Evolutionary conservation across 2,329 filamentous ascomycete genomes (phyloP), one percentile per base, ranked within the genome.

Genomic region (Gyromitra esculenta): DNA sequence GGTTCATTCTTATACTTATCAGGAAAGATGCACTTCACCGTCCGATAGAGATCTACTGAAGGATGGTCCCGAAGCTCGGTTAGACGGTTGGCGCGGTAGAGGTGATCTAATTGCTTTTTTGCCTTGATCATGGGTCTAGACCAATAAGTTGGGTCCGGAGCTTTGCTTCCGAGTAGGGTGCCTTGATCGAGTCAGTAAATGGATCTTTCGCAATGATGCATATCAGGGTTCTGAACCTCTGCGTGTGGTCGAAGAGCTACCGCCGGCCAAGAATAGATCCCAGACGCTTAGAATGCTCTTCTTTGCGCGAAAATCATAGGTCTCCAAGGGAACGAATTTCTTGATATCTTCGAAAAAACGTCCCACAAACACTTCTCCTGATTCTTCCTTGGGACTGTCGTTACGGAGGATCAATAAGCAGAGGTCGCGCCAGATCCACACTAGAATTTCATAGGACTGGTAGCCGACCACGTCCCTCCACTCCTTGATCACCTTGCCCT

Each of bases 381-480:
- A 69, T 11, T 54, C 37, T 13, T 31, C 5, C 3, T 5, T 35
- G 41, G 18, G 18, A 2, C 57, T 56, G 13, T 63, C 39, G 15
- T 57, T 64, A 41, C 37, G 18, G 7, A 74, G 48, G 3, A 74
- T 56, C 45, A 65, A 70, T 5, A 74, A 18, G 31, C 72, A 74
- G 11, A 74, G 57, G 21, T 74, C 72, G 9, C 72, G 72, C 72
- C 72, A 74, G 41, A 74, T 62, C 72, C 72, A 74, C 4, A 63
- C 31, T 1, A 74, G 57, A 13, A 70, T 70, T 5, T 48, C 57
- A 45, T 63, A 74, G 18, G 72, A 57, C 4, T 74, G 43, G 31
- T 74, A 74, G 25, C 41, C 59, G 11, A 37, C 18, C 6, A 74
- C 56, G 15, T 39, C 39, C 21, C 41, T 63, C 72, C 72, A 74